Conservation (phyloP, 352 stramenopile species). For the Nothophytophthora sp. region DNA sequence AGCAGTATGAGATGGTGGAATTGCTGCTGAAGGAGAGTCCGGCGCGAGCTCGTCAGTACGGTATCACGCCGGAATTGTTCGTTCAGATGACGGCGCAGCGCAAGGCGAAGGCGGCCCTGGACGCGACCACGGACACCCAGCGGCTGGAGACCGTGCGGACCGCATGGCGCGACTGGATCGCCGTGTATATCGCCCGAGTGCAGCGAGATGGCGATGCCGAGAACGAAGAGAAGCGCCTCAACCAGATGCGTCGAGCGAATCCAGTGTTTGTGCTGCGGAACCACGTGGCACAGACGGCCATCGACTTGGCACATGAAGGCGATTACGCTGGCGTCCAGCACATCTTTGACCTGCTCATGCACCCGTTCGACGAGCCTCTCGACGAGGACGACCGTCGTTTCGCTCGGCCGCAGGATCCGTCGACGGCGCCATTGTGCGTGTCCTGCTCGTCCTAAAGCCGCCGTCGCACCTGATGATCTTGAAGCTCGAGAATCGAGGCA, state of each 20-base stretch:
- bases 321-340: conserved; percentile 67
- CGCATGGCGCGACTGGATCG: conserved; percentile 64
- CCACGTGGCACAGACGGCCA: conserved; percentile 88
- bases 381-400: conserved; percentile 43
- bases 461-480: too few relatives aligned
- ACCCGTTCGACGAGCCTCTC: conserved; percentile 62
- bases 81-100: conserved; percentile 57
- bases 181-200: conserved; percentile 49
- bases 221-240: conserved; percentile 33
- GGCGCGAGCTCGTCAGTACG: conserved; percentile 64
- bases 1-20: conserved; percentile 75
- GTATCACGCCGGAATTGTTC: conserved; percentile 64
- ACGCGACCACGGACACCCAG: conserved; percentile 46
- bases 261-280: conserved; percentile 89
- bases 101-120: conserved; percentile 40
- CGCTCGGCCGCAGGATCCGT: conserved; percentile 52
- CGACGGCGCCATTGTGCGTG: conserved; percentile 58
- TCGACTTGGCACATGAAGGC: conserved; percentile 73
- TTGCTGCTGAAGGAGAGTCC: conserved; percentile 64
- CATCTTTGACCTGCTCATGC: conserved; percentile 69
- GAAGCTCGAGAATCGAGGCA: too few relatives aligned
- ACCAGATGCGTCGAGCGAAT: conserved; percentile 69
- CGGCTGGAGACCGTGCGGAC: conserved; percentile 41
- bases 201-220: conserved; percentile 39
- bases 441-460: conserved; percentile 77